Evolutionary conservation across 2,329 filamentous ascomycete species (phyloP).

Genomic region (Pseudogymnoascus sp.): DNA sequence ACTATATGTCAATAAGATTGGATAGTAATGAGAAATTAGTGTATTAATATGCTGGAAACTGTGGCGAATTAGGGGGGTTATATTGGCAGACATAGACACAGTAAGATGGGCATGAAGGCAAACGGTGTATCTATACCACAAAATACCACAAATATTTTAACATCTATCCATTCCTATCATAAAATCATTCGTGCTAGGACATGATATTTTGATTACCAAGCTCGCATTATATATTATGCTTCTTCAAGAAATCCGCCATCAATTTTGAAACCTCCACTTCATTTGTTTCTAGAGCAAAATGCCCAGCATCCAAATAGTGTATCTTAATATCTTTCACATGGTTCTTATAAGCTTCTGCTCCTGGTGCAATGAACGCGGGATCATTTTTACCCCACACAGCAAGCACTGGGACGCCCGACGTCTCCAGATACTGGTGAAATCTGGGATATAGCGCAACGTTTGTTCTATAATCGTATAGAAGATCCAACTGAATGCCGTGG

Average conservation of each 20-base stretch:
- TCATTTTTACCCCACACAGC: conserved; percentile 53
- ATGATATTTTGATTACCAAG: not conserved
- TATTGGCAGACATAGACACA: too few species aligned
- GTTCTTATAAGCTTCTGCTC: conserved; percentile 44
- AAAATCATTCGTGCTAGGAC: too few species aligned
- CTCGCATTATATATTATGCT: not conserved
- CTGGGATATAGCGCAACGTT: conserved; percentile 46
- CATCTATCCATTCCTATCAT: too few species aligned
- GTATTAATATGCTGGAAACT: too few species aligned
- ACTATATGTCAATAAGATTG: too few species aligned
- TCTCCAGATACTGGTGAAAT: conserved; percentile 48
- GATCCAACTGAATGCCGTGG: conserved; percentile 45
- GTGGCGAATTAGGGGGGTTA: too few species aligned
- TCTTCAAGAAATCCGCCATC: conserved; percentile 11
- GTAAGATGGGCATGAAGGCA: too few species aligned
- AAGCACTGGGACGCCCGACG: conserved; percentile 43
- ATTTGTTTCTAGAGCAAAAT: conserved; percentile 38
- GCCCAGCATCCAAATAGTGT: conserved; percentile 45
- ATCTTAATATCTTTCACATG: conserved; percentile 43
- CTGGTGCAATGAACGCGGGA: conserved; percentile 40
- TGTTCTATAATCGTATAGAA: conserved; percentile 49
- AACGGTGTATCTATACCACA: too few species aligned
- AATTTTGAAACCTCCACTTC: conserved; percentile 14
- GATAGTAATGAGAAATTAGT: too few species aligned
- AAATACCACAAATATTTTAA: too few species aligned